A percentile compares a stretch with the other conserved stretches of the same genome.
Conservation (phyloP, 2,329 filamentous ascomycete species). For the Monosporascus sp. region DNA sequence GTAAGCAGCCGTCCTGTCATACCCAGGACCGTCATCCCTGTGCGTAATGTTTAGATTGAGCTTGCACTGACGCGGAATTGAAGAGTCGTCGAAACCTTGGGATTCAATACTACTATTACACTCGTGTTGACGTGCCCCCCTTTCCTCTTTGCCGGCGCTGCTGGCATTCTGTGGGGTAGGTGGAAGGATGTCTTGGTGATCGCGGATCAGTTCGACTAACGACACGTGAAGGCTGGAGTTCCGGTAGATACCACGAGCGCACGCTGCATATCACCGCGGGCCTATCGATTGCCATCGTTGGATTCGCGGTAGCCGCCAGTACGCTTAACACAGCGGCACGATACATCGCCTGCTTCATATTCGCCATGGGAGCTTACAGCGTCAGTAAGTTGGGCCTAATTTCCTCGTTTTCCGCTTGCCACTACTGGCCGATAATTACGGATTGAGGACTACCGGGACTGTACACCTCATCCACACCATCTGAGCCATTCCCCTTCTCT, state of each 20-base stretch:
- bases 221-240: constrained; percentile 38
- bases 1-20: constrained; percentile 12
- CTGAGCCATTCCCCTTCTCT: no score
- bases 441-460: no score
- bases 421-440: no score
- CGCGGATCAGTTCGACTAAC: no score
- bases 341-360: constrained; percentile 38
- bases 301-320: constrained; percentile 35
- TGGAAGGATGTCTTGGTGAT: no score
- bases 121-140: constrained; percentile 49
- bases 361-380: constrained; percentile 36
- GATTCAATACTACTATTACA: constrained; percentile 44
- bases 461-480: no score
- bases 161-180: constrained; percentile 31
- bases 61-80: constrained; percentile 3
- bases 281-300: constrained; percentile 34
- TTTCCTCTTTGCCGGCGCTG: constrained; percentile 43
- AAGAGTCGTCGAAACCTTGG: constrained; percentile 43
- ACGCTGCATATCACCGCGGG: constrained; percentile 45
- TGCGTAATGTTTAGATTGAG: no score
- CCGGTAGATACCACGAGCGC: constrained; percentile 42
- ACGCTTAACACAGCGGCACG: constrained; percentile 34
- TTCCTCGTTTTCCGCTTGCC: no score
- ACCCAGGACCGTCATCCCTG: no score
- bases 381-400: constrained; percentile 23